Conservation (phyloP, 2,329 filamentous ascomycete genomes). For the Rhinocladiella mackenziei region DNA sequence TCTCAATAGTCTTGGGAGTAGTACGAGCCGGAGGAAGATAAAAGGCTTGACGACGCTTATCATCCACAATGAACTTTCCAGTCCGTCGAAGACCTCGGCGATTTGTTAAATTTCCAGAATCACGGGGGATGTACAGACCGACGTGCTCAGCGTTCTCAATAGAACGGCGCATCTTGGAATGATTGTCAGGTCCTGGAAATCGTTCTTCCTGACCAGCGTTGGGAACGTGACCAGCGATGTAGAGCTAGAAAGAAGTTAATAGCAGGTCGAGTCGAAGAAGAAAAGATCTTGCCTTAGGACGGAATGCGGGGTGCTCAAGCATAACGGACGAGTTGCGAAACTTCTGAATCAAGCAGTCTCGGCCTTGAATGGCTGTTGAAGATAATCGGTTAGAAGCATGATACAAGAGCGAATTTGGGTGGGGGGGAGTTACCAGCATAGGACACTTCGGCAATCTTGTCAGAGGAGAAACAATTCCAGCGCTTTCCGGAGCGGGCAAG, state of each 20-base stretch:
- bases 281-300: conserved; percentile 65
- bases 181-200: conserved; percentile 78
- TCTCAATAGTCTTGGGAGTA: not conserved
- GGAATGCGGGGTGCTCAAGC: conserved; percentile 75
- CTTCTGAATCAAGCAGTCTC: conserved; percentile 85
- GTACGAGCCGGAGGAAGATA: conserved; percentile 22
- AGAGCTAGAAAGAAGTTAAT: conserved; percentile 42
- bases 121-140: conserved; percentile 52
- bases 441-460: conserved; percentile 84
- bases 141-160: conserved; percentile 82
- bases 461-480: conserved; percentile 75
- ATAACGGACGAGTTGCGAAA: conserved; percentile 97
- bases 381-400: conserved; percentile 14
- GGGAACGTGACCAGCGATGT: conserved; percentile 48
- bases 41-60: conserved; percentile 6
- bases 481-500: conserved; percentile 65
- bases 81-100: conserved; percentile 4
- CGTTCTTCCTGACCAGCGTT: conserved; percentile 66
- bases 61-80: conserved; percentile 3
- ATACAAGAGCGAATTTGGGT: conserved; percentile 1
- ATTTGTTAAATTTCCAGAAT: too few species aligned
- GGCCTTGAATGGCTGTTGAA: conserved; percentile 75
- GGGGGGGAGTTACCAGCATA: conserved; percentile 72
- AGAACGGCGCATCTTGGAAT: conserved; percentile 80
- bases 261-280: conserved; percentile 3